phyloP scores from a whole-genome alignment of 768 basidiomycete genomes.

The Hericium rajendrae region DNA sequence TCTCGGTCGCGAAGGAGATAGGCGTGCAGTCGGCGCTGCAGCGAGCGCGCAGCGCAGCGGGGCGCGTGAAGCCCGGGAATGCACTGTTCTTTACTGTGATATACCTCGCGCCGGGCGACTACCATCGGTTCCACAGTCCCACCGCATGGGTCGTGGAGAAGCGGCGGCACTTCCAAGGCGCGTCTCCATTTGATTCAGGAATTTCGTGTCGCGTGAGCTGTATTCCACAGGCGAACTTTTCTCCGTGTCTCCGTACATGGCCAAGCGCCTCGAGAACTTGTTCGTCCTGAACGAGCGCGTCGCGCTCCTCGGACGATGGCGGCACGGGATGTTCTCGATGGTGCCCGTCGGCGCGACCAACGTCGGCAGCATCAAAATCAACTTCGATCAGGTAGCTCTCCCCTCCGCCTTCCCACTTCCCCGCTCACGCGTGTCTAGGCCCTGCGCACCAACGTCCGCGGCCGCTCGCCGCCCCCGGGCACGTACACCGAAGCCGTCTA shows the following conservation, averaged over 20 bases:
- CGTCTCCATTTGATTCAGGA: constrained; percentile 15
- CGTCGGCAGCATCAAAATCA: constrained; percentile 91
- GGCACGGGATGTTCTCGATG: constrained; percentile 94
- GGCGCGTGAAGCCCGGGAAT: constrained; percentile 62
- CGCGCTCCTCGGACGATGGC: constrained; percentile 89
- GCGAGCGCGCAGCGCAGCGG: constrained; percentile 29
- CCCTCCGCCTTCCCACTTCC: neutral
- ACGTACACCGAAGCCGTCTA: constrained; percentile 92
- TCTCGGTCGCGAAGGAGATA: constrained; percentile 64
- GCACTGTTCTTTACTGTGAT: constrained; percentile 89
- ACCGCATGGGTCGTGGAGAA: constrained; percentile 97
- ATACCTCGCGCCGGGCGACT: constrained; percentile 97
- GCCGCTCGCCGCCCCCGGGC: constrained; percentile 63
- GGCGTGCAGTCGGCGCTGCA: constrained; percentile 39
- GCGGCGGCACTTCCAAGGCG: constrained; percentile 86
- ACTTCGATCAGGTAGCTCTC: constrained; percentile 72
- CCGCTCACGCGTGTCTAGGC: constrained; percentile 32
- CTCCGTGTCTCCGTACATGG: constrained; percentile 94
- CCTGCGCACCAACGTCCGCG: constrained; percentile 83
- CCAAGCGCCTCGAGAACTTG: constrained; percentile 79
- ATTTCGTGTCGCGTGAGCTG: neutral
- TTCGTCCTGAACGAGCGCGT: constrained; percentile 99
- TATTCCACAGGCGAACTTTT: constrained; percentile 72
- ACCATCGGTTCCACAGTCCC: constrained; percentile 95
- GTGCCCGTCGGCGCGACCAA: constrained; percentile 98